phyloP scores from a whole-genome alignment of 2,329 filamentous ascomycete species.

The Sclerotinia minor region DNA sequence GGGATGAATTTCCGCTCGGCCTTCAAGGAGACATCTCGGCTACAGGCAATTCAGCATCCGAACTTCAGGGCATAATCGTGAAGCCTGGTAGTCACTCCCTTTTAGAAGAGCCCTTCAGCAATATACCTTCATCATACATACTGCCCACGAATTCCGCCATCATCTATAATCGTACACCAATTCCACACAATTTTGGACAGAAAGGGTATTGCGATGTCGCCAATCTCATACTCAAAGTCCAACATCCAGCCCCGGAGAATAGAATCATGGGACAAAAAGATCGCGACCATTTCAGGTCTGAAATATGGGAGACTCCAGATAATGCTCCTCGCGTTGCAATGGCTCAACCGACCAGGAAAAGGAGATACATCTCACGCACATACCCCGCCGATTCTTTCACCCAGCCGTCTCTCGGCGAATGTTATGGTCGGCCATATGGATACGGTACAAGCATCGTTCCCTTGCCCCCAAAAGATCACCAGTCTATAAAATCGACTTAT shows the following conservation, averaged over 20 bases:
- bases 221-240: background rate
- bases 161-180: no score
- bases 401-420: conserved; percentile 6
- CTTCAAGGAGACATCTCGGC: background rate
- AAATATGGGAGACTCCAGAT: background rate
- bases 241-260: background rate
- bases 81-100: background rate
- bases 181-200: background rate
- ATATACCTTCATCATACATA: background rate
- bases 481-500: background rate
- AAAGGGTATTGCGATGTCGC: background rate
- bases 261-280: background rate
- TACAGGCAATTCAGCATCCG: background rate
- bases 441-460: background rate
- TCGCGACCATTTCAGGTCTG: background rate
- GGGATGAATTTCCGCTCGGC: background rate
- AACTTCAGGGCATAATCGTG: background rate
- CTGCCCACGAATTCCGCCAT: no score
- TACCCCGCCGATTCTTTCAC: conserved; percentile 6
- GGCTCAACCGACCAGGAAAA: background rate
- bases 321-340: background rate
- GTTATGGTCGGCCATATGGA: conserved; percentile 10
- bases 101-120: background rate
- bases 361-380: conserved; percentile 10
- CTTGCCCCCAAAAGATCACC: no score